These are phyloP conservation scores for Zea luxurians DNA, from an alignment of 176 grass and related monocot species.

Conservation along the genomic window DNA sequence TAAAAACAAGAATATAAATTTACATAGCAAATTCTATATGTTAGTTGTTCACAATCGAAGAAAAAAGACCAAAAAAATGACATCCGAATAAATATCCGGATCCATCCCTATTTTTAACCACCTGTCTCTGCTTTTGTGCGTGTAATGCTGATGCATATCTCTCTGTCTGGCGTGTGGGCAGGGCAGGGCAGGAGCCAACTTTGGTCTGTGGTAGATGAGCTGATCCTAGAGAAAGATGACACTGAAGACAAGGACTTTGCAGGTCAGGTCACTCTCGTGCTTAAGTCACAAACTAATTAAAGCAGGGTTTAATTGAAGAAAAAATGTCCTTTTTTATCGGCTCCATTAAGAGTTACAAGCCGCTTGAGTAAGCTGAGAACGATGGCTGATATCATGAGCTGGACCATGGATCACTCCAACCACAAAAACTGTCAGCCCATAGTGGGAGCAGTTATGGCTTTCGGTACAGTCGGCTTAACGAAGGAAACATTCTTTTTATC, in stretches of 20 bases:
- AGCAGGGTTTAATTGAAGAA: slow-evolving; percentile 4
- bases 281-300: slow-evolving; percentile 21
- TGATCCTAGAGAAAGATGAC: slow-evolving; percentile 41
- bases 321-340: slow-evolving; percentile 25
- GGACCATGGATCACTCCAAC: no score
- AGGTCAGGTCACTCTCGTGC: slow-evolving; percentile 30
- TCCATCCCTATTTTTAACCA: no score
- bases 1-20: no score
- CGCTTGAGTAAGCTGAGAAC: slow-evolving; percentile 18
- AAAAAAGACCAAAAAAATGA: no score
- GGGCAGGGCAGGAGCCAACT: slow-evolving; percentile 31
- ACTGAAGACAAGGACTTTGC: slow-evolving; percentile 7
- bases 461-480: no score
- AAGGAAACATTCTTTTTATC: no score
- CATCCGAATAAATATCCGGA: no score
- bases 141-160: slow-evolving; percentile 24
- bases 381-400: slow-evolving; percentile 40
- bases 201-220: slow-evolving; percentile 49
- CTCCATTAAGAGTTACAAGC: slow-evolving; percentile 21
- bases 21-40: no score
- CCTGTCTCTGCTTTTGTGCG: slow-evolving; percentile 23
- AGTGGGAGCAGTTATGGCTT: no score
- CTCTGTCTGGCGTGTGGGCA: slow-evolving; percentile 31
- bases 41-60: no score
- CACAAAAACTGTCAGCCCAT: no score